Base-by-base conservation (phyloP, 2,329 filamentous ascomycete species). In the Penicillium verrucosum region DNA sequence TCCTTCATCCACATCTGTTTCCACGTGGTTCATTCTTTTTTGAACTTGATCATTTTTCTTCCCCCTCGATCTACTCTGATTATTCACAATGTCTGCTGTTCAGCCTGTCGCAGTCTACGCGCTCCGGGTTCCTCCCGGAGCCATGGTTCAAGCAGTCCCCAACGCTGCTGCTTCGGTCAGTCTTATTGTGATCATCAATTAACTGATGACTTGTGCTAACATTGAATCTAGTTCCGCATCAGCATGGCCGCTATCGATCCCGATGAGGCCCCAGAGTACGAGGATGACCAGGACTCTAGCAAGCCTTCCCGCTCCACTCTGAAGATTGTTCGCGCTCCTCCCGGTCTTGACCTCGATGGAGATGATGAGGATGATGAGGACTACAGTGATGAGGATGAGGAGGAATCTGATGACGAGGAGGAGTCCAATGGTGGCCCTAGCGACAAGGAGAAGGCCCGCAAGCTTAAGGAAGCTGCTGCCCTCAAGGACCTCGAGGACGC, bases 171-270 rank as follows among this genome's bases (percentile, higher is more conserved):
- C 91, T 59, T 89, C 89, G 75, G 91, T 96, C 82, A 82, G 89
- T 84, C 50, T 60, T 47, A 34, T 37, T 34, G 11, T 27, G 36
- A 46, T 29, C 29, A 21, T 25, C 36, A 18, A 54, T 45, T 4
- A 8, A 16, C 4, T 36, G 3, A 53, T 44, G 25, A 5, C 23
- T 42, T 16, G 12, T 40, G 42, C 59, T 65, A 42, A 62, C 43
- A 47, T 43, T 36, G 5, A 25, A 32, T 48, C 4, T 70, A 96
- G 92, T 95, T 97, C 80, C 91, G 91, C 75, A 91, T 99, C 72
- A 97, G 92, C 70, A 99, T 99, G 94, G 94, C 95, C 70, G 94
- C 94, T 64, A 88, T 99, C 74, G 93, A 99, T 74, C 94, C 94
- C 57, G 91, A 85, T 70, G 89, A 89, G 68, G 82, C 85, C 67